A percentile compares a stretch with the other conserved stretches of the same genome.
phyloP scores from a whole-genome alignment of 352 stramenopile genomes.

The Elongisporangium anandrum region DNA sequence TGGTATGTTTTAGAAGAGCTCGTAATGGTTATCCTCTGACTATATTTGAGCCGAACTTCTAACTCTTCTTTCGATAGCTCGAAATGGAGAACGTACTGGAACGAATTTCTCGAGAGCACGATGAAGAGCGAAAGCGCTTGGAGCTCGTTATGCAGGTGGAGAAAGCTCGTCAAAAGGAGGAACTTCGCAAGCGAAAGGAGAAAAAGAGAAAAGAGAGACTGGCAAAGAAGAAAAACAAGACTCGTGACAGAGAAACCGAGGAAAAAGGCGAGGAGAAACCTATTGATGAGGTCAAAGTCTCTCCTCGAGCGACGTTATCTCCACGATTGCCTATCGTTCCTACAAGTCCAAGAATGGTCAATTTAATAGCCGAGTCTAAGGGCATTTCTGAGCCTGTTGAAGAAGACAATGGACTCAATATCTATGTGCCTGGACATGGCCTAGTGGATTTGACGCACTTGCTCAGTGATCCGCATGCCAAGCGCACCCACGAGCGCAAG shows the following conservation, averaged over 20 bases:
- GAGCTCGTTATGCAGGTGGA: constrained; percentile 65
- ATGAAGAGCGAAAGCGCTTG: constrained; percentile 53
- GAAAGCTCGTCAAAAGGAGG: constrained; percentile 64
- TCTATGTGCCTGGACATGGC: constrained; percentile 39
- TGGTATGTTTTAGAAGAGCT: constrained; percentile 18
- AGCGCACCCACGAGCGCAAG: constrained; percentile 31
- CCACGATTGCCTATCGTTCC: neutral
- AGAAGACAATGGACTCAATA: constrained; percentile 13
- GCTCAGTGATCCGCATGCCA: constrained; percentile 43
- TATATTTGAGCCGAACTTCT: too few relatives aligned
- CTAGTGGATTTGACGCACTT: constrained; percentile 45
- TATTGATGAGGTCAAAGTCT: neutral
- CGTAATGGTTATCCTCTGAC: too few relatives aligned
- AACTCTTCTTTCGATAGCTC: constrained; percentile 14
- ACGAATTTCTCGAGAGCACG: constrained; percentile 61
- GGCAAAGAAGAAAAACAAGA: constrained; percentile 41
- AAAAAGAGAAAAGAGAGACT: constrained; percentile 49
- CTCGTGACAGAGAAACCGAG: neutral
- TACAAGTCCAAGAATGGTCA: neutral
- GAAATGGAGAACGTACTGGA: constrained; percentile 58
- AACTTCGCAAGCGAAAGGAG: constrained; percentile 60
- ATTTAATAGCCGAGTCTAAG: constrained; percentile 26
- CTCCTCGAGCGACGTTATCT: neutral
- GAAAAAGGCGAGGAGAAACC: neutral
- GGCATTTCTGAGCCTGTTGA: neutral